Percentiles rank a stretch among this genome's conserved stretches.
Conservation (phyloP, 805 yeast genomes). For the Candida stauntonica region DNA sequence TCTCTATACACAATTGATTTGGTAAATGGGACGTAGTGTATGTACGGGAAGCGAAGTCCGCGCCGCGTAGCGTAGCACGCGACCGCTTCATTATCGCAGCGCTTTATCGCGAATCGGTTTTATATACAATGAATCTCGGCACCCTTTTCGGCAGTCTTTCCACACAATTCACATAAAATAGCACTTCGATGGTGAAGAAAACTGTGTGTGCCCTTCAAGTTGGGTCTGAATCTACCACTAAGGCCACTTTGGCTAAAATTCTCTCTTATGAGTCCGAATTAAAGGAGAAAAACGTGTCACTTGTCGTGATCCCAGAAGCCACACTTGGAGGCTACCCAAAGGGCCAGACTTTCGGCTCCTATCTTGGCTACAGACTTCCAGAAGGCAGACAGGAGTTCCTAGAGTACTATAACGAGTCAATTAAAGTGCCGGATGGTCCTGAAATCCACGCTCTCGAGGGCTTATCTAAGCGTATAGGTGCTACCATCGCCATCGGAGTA, state of each 20-base stretch:
- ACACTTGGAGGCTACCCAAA: conserved; percentile 45
- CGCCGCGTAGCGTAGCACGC: no score
- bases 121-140: no score
- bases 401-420: conserved; percentile 32
- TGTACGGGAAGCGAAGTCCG: neutral
- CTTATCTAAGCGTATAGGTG: conserved; percentile 31
- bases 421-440: conserved; percentile 32
- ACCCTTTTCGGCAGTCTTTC: no score
- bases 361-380: conserved; percentile 38
- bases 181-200: no score
- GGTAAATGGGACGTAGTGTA: neutral
- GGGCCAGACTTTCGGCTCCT: conserved; percentile 39
- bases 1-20: neutral
- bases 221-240: conserved; percentile 36
- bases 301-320: conserved; percentile 44
- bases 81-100: no score
- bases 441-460: conserved; percentile 33
- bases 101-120: neutral
- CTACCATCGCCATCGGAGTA: conserved; percentile 37
- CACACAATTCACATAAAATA: no score
- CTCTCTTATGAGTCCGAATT: conserved; percentile 35
- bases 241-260: conserved; percentile 35
- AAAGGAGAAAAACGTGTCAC: conserved; percentile 28
- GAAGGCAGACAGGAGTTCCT: conserved; percentile 39
- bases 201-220: conserved; percentile 40